Evolutionary conservation across 75 land plant species (phyloP).

Genomic region (Pinus albicaulis): DNA sequence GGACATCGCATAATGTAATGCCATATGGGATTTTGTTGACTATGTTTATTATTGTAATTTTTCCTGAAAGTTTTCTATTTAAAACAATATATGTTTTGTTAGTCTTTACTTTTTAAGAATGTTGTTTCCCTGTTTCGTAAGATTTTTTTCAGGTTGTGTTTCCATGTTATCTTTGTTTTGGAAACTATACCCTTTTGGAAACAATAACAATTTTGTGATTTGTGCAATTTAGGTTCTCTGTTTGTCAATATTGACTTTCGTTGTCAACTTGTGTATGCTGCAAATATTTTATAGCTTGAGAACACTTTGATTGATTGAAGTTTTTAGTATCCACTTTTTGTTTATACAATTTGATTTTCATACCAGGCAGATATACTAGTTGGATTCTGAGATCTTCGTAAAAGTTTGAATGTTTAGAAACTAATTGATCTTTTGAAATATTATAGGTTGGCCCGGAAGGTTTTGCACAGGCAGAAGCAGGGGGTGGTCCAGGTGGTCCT

Average conservation of each 20-base stretch:
- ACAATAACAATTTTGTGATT: too few relatives aligned
- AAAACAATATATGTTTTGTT: too few relatives aligned
- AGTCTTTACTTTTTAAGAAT: too few relatives aligned
- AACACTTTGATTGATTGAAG: neutral
- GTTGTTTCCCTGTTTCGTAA: too few relatives aligned
- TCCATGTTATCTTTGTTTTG: too few relatives aligned
- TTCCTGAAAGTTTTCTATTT: too few relatives aligned
- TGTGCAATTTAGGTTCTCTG: neutral
- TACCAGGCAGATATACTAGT: neutral
- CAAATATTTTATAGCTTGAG: neutral
- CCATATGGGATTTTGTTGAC: too few relatives aligned
- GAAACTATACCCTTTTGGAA: too few relatives aligned
- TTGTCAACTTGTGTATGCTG: neutral
- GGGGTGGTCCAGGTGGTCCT: neutral
- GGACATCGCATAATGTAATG: too few relatives aligned
- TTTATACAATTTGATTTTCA: neutral
- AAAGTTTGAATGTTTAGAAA: neutral
- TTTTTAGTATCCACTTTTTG: neutral
- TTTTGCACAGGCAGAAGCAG: slow-evolving; percentile 9
- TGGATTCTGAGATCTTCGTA: neutral
- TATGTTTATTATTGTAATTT: too few relatives aligned
- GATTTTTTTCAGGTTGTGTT: too few relatives aligned
- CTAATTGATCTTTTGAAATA: neutral
- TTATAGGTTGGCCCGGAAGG: slow-evolving; percentile 5
- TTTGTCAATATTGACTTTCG: neutral